Evolutionary conservation across 805 yeast genomes (phyloP).

Genomic region (Blastobotrys americana): DNA sequence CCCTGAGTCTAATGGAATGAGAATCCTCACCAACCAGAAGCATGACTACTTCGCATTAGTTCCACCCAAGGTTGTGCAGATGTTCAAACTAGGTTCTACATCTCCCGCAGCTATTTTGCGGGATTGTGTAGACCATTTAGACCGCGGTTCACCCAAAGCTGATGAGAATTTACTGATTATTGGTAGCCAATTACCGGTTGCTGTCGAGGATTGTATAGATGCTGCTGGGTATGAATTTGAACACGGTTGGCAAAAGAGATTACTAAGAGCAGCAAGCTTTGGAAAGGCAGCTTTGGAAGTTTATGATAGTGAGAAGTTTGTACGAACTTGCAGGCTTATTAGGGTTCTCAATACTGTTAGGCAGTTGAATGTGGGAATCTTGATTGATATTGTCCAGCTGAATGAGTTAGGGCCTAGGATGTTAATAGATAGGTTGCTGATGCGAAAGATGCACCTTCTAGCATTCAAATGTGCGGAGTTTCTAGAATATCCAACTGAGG

Average conservation of each 20-base stretch:
- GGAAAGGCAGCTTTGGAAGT: conserved; percentile 61
- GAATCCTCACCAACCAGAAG: conserved; percentile 50
- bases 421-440: conserved; percentile 50
- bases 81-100: conserved; percentile 77
- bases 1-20: conserved; percentile 59
- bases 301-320: conserved; percentile 54
- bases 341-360: conserved; percentile 67
- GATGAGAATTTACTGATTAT: conserved; percentile 62
- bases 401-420: conserved; percentile 45
- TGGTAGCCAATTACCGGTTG: conserved; percentile 42
- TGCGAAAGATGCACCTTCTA: conserved; percentile 52
- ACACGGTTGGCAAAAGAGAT: conserved; percentile 68
- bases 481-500: conserved; percentile 40
- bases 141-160: conserved; percentile 67
- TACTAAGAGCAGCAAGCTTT: conserved; percentile 74
- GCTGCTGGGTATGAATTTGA: conserved; percentile 78
- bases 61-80: conserved; percentile 44
- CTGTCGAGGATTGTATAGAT: conserved; percentile 62
- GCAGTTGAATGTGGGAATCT: conserved; percentile 56
- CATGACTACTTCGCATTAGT: conserved; percentile 63
- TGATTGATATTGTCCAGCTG: conserved; percentile 55
- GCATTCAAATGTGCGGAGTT: conserved; percentile 55
- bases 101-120: conserved; percentile 74
- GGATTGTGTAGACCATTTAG: conserved; percentile 66
- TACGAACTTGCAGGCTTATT: conserved; percentile 52